These are phyloP conservation scores for Melampsora larici-populina DNA, from an alignment of 1,284 basidiomycete species.

Conservation along the genomic window DNA sequence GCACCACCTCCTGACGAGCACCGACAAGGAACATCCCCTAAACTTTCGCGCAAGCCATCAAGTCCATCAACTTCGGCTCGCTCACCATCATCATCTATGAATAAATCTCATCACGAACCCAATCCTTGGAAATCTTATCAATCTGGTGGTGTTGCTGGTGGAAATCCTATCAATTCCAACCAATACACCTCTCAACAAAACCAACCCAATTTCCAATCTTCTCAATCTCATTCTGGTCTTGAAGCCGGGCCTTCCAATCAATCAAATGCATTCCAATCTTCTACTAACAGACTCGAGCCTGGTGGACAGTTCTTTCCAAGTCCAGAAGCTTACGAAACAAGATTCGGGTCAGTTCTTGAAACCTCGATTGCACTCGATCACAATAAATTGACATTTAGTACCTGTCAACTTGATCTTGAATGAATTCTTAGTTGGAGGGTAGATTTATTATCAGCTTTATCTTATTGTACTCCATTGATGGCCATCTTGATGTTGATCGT, in stretches of 20 bases:
- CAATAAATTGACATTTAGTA: no score
- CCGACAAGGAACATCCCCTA: constrained; percentile 2
- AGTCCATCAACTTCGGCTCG: neutral
- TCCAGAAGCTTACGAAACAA: constrained; percentile 41
- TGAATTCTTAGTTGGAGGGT: constrained; percentile 20
- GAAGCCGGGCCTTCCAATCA: neutral
- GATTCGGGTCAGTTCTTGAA: constrained; percentile 26
- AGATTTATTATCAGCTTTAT: constrained; percentile 30
- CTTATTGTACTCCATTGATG: constrained; percentile 35
- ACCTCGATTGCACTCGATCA: neutral
- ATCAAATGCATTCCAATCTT: neutral
- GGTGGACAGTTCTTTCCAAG: constrained; percentile 13
- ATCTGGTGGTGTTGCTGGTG: constrained; percentile 5
- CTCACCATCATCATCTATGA: neutral
- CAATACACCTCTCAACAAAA: constrained; percentile 1
- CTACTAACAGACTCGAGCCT: neutral
- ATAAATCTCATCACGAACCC: constrained; percentile 8
- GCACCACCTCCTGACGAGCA: constrained; percentile 39
- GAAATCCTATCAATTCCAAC: neutral
- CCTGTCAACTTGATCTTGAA: no score
- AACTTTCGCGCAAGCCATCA: constrained; percentile 3
- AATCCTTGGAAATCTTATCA: constrained; percentile 42
- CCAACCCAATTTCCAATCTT: neutral
- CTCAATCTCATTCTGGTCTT: neutral
- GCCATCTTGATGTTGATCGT: constrained; percentile 30